Base-by-base conservation (phyloP, 2,329 filamentous ascomycete species). In the Metarhizium anisopliae region DNA sequence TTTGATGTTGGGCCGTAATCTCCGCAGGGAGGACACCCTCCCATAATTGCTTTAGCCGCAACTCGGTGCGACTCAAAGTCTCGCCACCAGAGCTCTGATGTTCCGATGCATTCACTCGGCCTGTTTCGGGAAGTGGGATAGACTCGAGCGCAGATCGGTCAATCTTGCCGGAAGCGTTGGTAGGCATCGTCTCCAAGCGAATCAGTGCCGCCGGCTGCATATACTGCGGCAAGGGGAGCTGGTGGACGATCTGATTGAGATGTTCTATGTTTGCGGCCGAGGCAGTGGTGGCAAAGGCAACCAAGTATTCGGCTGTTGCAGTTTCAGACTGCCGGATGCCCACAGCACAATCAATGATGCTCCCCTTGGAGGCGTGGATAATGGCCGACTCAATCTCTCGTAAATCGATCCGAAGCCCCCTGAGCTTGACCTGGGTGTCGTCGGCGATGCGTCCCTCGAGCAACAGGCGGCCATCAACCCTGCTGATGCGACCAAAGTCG, bases 381-480 rank as follows among this genome's bases (percentile, higher is more conserved):
- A 70, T 60, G 2, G 57, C 59, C 2, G 51, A 52, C 29, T 62
- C 64, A 6, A 70, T 55, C 6, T 81, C 79, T 3, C 65, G 60
- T 0, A 82, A 62, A 14, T 82, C 77, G 29, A 80, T 70, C 1
- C 75, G 69, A 3, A 74, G 53, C 0, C 75, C 76, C 2, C 69
- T 65, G 2, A 80, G 62, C 59, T 80, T 80, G 58, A 79, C 63
- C 47, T 76, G 70, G 1, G 69, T 73, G 53, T 78, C 74, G 3
- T 72, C 73, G 1, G 57, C 63, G 1, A 74, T 69, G 0, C 75
- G 71, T 0, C 73, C 72, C 6, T 68, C 54, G 36, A 72, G 63
- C 1, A 67, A 53, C 0, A 78, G 60, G 0, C 61, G 58, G 1
- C 74, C 74, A 35, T 74, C 67, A 0, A 56, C 20, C 14, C 6